These are phyloP conservation scores for Lasiodiplodia theobromae DNA, from an alignment of 2,329 filamentous ascomycete genomes.

Conservation along the genomic window DNA sequence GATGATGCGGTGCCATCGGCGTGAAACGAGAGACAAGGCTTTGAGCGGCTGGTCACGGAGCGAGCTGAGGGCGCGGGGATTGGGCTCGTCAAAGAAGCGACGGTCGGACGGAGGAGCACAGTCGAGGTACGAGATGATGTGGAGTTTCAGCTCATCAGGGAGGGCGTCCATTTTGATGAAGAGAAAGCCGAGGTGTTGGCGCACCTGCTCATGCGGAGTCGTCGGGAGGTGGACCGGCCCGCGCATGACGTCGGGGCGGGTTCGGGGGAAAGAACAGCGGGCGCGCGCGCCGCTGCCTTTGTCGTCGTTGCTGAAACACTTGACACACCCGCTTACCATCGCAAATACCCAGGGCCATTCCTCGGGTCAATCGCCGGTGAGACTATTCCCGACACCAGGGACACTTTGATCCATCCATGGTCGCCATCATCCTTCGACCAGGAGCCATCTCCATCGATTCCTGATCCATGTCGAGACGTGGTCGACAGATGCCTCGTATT, in stretches of 20 bases:
- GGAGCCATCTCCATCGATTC: not conserved
- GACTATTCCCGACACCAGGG: not conserved
- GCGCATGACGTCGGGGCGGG: slow-evolving; percentile 10
- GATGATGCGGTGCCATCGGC: slow-evolving; percentile 42
- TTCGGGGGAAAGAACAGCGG: not conserved
- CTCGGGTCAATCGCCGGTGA: not conserved
- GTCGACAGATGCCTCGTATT: slow-evolving; percentile 8
- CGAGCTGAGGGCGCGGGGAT: slow-evolving; percentile 34
- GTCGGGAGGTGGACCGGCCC: slow-evolving; percentile 19
- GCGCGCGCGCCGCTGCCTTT: slow-evolving; percentile 4
- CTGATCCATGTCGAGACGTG: not conserved
- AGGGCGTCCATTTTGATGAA: slow-evolving; percentile 38
- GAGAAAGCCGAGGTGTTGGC: not conserved
- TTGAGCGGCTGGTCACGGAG: slow-evolving; percentile 34
- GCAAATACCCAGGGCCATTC: not conserved
- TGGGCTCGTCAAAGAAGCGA: slow-evolving; percentile 44
- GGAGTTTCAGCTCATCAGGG: slow-evolving; percentile 46
- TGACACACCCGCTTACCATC: not conserved
- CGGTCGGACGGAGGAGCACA: slow-evolving; percentile 40
- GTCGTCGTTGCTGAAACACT: not conserved
- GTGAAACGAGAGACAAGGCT: slow-evolving; percentile 42
- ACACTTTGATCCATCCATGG: not conserved
- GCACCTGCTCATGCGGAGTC: not conserved
- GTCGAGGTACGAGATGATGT: slow-evolving; percentile 44
- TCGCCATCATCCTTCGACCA: not conserved